Base-by-base conservation (phyloP, 148 eudicot genomes). In the Tetragonia tetragonoides region DNA sequence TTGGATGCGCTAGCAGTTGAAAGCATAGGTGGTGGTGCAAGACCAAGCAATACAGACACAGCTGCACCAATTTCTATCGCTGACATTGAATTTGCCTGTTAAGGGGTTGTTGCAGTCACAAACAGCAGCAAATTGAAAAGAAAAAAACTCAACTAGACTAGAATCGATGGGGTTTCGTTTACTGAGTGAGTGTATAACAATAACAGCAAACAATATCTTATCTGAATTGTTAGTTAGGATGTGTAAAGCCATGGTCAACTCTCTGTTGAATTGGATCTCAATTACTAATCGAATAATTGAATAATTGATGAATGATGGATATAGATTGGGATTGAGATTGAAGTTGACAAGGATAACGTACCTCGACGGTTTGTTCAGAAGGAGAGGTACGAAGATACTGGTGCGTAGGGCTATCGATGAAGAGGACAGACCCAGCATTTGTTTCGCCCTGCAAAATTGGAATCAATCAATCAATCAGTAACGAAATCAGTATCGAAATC, bases 11-110 rank as follows among this genome's bases (percentile, higher is more conserved):
- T 84, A 64, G 81, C 87, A 77, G 91, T 83, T 70, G 99, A 88
- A 62, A 96, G 89, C 57, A 81, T 88, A 80, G 86, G 80, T 79
- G 87, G 86, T 75, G 99, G 99, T 47, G 90, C 91, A 81, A 89
- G 86, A 71, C 99, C 99, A 81, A 96, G 97, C 90, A 93, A 88
- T 75, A 96, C 89, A 20, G 97, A 93, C 73, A 91, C 88, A 49
- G 86, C 89, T 79, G 99, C 99, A 81, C 97, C 92, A 82, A 93
- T 87, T 86, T 96, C 99, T 53, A 80, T 76, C 53, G 79, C 84
- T 64, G 92, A 84, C 87, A 96, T 66, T 60, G 92, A 78, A 85
- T 72, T 79, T 54, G 72, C 41, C 97, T 91, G 83, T 76, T 68
- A 61, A 79, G 71, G 73, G 40, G 39, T 24, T 9, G 28, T 28